Percentiles rank a stretch among this genome's conserved stretches.
These are phyloP conservation scores for Cubamyces lactineus DNA, from an alignment of 768 basidiomycete genomes.

Conservation along the genomic window DNA sequence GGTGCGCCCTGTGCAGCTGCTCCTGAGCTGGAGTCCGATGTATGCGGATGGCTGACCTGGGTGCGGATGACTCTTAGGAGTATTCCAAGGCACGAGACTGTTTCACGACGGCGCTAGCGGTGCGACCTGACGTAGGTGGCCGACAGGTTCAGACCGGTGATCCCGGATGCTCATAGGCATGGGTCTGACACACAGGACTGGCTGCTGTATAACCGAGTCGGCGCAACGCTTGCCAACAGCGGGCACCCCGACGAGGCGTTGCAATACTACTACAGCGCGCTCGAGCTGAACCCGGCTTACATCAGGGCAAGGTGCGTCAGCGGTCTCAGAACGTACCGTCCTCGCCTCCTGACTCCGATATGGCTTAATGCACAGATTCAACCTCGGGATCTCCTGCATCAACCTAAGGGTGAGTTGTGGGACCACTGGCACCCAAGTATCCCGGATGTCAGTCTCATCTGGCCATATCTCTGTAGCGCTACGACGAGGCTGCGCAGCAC, in stretches of 20 bases:
- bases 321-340: background rate
- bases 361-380: conserved; percentile 59
- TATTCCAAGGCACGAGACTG: conserved; percentile 93
- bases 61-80: conserved; percentile 54
- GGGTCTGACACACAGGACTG: conserved; percentile 63
- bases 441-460: background rate
- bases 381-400: conserved; percentile 90
- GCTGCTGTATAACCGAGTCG: conserved; percentile 90
- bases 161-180: background rate
- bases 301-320: conserved; percentile 79
- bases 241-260: conserved; percentile 81
- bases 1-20: conserved; percentile 43
- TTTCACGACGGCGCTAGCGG: conserved; percentile 84
- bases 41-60: background rate
- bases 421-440: background rate
- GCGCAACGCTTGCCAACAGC: conserved; percentile 92
- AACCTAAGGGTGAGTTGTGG: conserved; percentile 68
- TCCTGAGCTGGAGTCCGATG: background rate
- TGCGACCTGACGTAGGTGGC: conserved; percentile 75
- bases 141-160: background rate
- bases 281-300: conserved; percentile 87
- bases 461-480: conserved; percentile 53
- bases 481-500: conserved; percentile 84
- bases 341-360: background rate
- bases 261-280: conserved; percentile 81